Evolutionary conservation across 2,329 filamentous ascomycete species (phyloP), one percentile per base, ranked within the genome.

Genomic region (Trichoderma endophyticum): DNA sequence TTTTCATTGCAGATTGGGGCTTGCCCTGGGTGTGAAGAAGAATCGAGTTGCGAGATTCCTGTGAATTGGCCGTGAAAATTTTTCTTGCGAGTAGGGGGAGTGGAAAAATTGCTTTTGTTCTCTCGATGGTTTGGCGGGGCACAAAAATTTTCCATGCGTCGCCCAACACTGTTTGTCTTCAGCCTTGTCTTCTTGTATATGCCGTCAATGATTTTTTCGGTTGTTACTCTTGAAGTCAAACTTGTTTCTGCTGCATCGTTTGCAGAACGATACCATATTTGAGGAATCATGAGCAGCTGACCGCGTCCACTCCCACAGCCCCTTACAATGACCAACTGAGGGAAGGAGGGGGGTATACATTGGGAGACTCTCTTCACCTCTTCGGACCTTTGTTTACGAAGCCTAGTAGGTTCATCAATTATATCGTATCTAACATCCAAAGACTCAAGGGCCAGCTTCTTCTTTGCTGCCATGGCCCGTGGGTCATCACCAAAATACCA

Each of bases 1-100:
- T 89, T 89, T 89, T 88, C 85, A 83, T 87, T 88, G 79, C 82
- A 80, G 15, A 77, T 80, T 78, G 76, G 83, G 81, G 85, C 84
- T 83, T 80, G 76, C 84, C 81, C 77, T 77, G 80, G 85, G 71
- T 74, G 84, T 79, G 84, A 89, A 79, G 88, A 89, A 89, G 86
- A 86, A 69, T 9, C 18, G n/a, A 24, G 12, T 7, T 0, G 30
- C 7, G 1, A 12, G 6, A 21, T 34, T 3, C 11, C 14, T 60
- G 28, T 60, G 28, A 39, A 18, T 8, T 21, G 30, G 3, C 9
- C 24, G 18, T n/a, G 5, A 32, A 34, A 32, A 15, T 12, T 21
- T n/a, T 28, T 11, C 56, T 12, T 32, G 1, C 15, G 15, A 4
- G 56, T 28, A 2, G 30, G 6, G 26, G 26, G 15, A 7, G 48